Evolutionary conservation across 2,329 filamentous ascomycete genomes (phyloP), one percentile per base, ranked within the genome.

Genomic region (Neofusicoccum laricinum): DNA sequence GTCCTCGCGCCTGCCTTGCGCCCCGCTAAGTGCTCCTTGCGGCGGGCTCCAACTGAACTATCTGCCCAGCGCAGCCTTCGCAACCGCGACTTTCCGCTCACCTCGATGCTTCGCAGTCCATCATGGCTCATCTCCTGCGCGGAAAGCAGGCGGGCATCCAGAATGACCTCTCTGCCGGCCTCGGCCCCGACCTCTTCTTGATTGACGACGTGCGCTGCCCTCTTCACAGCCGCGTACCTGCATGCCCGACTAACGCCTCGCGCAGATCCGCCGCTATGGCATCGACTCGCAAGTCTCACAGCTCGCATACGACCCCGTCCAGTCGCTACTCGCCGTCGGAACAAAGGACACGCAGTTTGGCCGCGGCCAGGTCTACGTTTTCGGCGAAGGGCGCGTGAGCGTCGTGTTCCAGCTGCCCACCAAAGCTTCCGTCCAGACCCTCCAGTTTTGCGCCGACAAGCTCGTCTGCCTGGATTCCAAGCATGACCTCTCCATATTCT

Each of bases 91-190:
- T 59, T 46, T 36, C 55, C 32, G 55, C 40, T 2, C 41, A 46
- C 25, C 55, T 46, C 55, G 30, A 59, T 59, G 55, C 55, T 19
- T 40, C 25, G 14, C 30, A 30, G 51, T 32, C 21, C 72, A 71
- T 64, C 64, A 97, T 97, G 93, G 88, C 93, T 63, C 87, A 90
- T 71, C 94, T 98, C 75, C 81, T 99, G 67, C 86, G 95, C 75
- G 90, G 91, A 71, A 97, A 96, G 84, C 95, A 98, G 84, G 87
- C 92, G 64, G 95, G 95, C 72, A 90, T 99, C 71, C 90, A 93
- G 75, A 91, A 90, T 78, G 95, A 98, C 80, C 85, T 99, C 69
- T 97, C 93, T 61, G 88, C 88, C 17, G 90, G 89, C 69, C 87
- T 98, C 67, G 83, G 87, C 17, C 86, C 92, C 41, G 90, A 92